phyloP scores from a whole-genome alignment of 805 yeast species.

The Spencermartinsiella europaea region DNA sequence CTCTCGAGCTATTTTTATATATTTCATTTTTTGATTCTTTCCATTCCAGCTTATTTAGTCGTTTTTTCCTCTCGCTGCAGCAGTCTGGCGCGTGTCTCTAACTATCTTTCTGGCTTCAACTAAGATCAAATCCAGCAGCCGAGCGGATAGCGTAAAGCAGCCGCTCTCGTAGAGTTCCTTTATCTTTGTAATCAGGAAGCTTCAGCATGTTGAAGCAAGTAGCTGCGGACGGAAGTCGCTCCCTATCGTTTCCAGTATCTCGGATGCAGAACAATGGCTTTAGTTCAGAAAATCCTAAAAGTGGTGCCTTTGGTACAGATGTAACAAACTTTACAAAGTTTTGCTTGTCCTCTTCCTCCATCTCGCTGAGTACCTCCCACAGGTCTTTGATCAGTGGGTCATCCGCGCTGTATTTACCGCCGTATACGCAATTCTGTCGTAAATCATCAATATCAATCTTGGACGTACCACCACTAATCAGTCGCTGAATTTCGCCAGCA shows the following conservation, averaged over 20 bases:
- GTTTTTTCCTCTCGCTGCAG: too few relatives aligned
- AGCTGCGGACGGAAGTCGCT: constrained; percentile 81
- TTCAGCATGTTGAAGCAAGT: constrained; percentile 88
- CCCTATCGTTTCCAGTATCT: constrained; percentile 51
- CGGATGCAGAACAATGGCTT: constrained; percentile 77
- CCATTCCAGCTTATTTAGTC: too few relatives aligned
- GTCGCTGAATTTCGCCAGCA: constrained; percentile 72
- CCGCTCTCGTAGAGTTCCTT: constrained; percentile 52
- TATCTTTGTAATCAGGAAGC: constrained; percentile 74
- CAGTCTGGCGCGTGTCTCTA: too few relatives aligned
- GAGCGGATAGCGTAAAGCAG: constrained; percentile 72
- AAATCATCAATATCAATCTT: constrained; percentile 71
- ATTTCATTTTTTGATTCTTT: too few relatives aligned
- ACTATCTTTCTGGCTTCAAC: too few relatives aligned
- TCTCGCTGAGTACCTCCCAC: constrained; percentile 73
- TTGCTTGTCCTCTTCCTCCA: constrained; percentile 55
- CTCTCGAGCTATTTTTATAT: too few relatives aligned
- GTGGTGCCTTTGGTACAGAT: constrained; percentile 85
- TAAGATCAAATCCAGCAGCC: constrained; percentile 83
- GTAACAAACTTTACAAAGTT: constrained; percentile 83
- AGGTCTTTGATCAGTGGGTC: constrained; percentile 60
- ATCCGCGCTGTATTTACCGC: constrained; percentile 44
- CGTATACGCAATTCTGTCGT: constrained; percentile 54
- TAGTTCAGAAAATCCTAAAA: constrained; percentile 73
- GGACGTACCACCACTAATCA: constrained; percentile 74